Conservation (phyloP, 768 basidiomycete species). For the Inosperma sp. region DNA sequence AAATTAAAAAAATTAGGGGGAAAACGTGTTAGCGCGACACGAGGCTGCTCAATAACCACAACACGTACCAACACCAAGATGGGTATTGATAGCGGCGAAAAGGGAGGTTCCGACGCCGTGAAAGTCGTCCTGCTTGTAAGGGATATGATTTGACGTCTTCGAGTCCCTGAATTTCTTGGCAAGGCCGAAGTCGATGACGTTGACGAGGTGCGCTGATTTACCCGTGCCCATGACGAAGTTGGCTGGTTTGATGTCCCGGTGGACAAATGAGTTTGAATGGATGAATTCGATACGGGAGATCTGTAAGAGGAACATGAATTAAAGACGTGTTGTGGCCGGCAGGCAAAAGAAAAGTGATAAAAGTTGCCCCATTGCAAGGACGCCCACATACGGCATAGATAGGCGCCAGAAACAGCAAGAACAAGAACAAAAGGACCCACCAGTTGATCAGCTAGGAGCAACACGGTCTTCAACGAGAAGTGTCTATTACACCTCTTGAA, state of each 20-base stretch:
- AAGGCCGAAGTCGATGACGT: conserved; percentile 88
- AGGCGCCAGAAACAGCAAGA: neutral
- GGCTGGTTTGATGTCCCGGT: conserved; percentile 97
- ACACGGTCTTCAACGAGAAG: conserved; percentile 91
- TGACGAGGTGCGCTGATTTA: conserved; percentile 61
- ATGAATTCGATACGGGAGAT: conserved; percentile 96
- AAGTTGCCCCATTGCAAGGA: neutral
- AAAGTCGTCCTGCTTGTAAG: conserved; percentile 67
- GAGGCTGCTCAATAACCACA: conserved; percentile 3
- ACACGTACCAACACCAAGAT: conserved; percentile 65
- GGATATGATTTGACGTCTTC: conserved; percentile 59
- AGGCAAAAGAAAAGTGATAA: conserved; percentile 2
- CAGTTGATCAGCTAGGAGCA: conserved; percentile 91
- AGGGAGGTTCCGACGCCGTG: conserved; percentile 78
- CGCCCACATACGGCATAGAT: neutral
- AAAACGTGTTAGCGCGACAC: too few relatives aligned
- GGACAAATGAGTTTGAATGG: conserved; percentile 90
- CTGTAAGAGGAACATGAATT: conserved; percentile 36
- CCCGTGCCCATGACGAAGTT: conserved; percentile 94
- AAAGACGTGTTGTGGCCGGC: neutral
- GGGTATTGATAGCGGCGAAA: conserved; percentile 71
- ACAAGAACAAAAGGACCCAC: conserved; percentile 42
- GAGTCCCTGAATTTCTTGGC: conserved; percentile 74
- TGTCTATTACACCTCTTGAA: conserved; percentile 88
- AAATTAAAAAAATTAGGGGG: conserved; percentile 14